Percentiles rank a stretch among this genome's conserved stretches.
These are phyloP conservation scores for Hemisphaericaspora xylanilytica DNA, from an alignment of 1,139 yeast genomes.

Conservation along the genomic window DNA sequence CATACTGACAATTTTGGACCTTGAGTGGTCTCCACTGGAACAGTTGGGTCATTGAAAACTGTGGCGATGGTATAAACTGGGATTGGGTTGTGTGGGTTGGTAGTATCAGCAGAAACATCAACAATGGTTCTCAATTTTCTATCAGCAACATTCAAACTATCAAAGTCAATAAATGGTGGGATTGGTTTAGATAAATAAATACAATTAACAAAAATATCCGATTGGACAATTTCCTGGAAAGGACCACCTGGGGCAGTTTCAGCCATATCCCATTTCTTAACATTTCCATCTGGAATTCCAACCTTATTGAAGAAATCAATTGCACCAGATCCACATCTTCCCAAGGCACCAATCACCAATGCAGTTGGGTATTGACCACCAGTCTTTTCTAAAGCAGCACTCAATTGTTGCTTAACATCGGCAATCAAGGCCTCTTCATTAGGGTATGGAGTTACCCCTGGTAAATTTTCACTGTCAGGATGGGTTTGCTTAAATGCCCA, in stretches of 20 bases:
- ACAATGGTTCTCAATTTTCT: constrained; percentile 90
- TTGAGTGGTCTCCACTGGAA: constrained; percentile 65
- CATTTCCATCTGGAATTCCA: constrained; percentile 84
- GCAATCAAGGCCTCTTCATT: constrained; percentile 71
- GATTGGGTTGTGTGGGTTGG: constrained; percentile 96
- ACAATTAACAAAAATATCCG: constrained; percentile 92
- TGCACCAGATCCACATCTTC: constrained; percentile 99
- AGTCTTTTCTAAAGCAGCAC: constrained; percentile 54
- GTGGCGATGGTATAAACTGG: constrained; percentile 92
- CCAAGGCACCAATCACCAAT: constrained; percentile 92
- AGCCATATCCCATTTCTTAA: constrained; percentile 92
- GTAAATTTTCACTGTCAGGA: constrained; percentile 59
- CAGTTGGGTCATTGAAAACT: constrained; percentile 88
- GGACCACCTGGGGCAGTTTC: constrained; percentile 98
- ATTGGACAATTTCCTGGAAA: constrained; percentile 81
- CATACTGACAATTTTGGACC: constrained; percentile 90
- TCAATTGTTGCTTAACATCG: constrained; percentile 64
- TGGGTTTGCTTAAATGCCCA: constrained; percentile 91
- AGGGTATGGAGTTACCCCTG: constrained; percentile 78
- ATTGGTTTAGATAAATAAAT: constrained; percentile 91
- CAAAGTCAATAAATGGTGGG: constrained; percentile 80
- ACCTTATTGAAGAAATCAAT: constrained; percentile 74
- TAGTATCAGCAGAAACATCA: constrained; percentile 97
- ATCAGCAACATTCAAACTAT: constrained; percentile 56
- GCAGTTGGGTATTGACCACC: constrained; percentile 74